A percentile compares a stretch with the other conserved stretches of the same genome.
These are phyloP conservation scores for Seiridium cupressi DNA, from an alignment of 2,329 filamentous ascomycete genomes.

Conservation along the genomic window DNA sequence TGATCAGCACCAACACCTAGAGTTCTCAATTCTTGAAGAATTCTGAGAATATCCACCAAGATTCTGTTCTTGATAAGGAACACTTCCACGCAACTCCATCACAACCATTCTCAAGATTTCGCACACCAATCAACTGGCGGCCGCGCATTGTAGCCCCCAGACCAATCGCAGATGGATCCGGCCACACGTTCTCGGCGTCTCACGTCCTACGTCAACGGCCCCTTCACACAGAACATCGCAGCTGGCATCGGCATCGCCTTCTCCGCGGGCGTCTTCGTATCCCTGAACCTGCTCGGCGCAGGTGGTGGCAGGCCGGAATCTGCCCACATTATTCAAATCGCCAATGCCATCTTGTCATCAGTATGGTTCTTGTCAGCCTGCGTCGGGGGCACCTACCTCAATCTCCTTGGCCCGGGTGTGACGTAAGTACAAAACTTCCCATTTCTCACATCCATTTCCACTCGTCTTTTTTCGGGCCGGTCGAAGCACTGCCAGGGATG, in stretches of 20 bases:
- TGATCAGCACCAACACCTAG: no score
- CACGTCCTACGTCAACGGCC: background rate
- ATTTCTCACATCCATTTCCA: no score
- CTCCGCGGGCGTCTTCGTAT: constrained; percentile 5
- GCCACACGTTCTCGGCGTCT: background rate
- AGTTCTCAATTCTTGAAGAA: no score
- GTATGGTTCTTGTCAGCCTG: constrained; percentile 25
- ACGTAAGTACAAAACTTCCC: constrained; percentile 4
- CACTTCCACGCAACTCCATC: no score
- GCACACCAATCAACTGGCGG: no score
- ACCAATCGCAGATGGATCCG: background rate
- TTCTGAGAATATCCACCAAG: no score
- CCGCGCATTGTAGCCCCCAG: no score
- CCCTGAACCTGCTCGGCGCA: constrained; percentile 18
- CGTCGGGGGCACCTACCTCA: constrained; percentile 25
- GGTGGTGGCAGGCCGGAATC: constrained; percentile 23
- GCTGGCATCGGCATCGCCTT: constrained; percentile 1
- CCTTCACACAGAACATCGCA: background rate
- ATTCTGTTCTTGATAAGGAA: no score
- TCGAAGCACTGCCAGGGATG: no score
- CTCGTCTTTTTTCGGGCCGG: no score
- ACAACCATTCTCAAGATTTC: no score
- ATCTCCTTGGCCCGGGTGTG: constrained; percentile 20
- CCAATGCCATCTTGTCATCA: constrained; percentile 23
- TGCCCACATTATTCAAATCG: constrained; percentile 21